These are phyloP conservation scores for Nemophila menziesii DNA, from an alignment of 257 asterid species.

Conservation along the genomic window DNA sequence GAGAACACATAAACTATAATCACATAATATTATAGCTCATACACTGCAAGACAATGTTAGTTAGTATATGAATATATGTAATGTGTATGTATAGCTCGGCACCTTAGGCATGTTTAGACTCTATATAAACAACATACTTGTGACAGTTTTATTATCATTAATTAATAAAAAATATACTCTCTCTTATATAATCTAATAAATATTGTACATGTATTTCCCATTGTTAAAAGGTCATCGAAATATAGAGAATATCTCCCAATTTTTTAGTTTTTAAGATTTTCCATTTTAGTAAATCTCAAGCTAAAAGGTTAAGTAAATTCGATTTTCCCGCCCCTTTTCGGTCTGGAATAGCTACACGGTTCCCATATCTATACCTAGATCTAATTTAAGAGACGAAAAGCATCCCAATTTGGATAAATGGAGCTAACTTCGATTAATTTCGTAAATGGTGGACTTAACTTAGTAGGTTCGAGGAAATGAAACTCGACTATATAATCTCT, in stretches of 20 bases:
- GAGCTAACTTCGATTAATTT: constrained; percentile 9
- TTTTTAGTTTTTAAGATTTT: constrained; percentile 7
- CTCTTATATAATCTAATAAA: too few relatives aligned
- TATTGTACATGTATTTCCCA: constrained; percentile 12
- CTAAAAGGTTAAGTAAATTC: constrained; percentile 11
- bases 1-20: too few relatives aligned
- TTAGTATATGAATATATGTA: too few relatives aligned
- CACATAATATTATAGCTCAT: too few relatives aligned
- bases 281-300: constrained; percentile 7
- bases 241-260: constrained; percentile 27
- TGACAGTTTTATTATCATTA: too few relatives aligned
- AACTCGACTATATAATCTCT: constrained; percentile 8
- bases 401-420: constrained; percentile 4
- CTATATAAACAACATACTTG: too few relatives aligned
- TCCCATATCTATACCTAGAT: constrained; percentile 6
- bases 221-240: constrained; percentile 29
- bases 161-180: too few relatives aligned
- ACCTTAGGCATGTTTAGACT: too few relatives aligned
- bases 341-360: constrained; percentile 1
- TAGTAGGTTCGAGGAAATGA: constrained; percentile 11
- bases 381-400: constrained; percentile 2
- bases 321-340: constrained; percentile 9
- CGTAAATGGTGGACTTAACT: background rate
- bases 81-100: too few relatives aligned
- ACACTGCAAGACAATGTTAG: too few relatives aligned